A percentile compares a stretch with the other conserved stretches of the same genome.
Evolutionary conservation across 805 yeast genomes (phyloP).

Genomic region (Cyberlindnera samutprakarnensis): DNA sequence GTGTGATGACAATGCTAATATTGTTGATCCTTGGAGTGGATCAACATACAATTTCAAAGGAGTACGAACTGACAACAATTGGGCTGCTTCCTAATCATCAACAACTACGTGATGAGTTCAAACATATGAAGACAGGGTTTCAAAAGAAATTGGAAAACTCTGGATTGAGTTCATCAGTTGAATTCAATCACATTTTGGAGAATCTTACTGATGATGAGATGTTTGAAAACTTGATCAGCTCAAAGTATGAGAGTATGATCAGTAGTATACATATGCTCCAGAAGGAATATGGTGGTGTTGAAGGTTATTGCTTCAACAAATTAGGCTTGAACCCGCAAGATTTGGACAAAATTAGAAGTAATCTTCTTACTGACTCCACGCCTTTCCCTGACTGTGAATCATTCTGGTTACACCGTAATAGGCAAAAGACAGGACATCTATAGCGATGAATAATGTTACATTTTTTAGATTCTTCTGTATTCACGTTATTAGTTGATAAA

Average conservation of each 20-base stretch:
- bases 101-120: constrained; percentile 16
- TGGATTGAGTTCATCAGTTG: neutral
- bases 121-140: constrained; percentile 9
- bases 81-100: constrained; percentile 47
- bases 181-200: constrained; percentile 1
- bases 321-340: constrained; percentile 42
- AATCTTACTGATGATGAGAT: constrained; percentile 35
- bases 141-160: constrained; percentile 3
- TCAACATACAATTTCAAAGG: constrained; percentile 55
- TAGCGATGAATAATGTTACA: too few species aligned
- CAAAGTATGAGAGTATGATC: constrained; percentile 65
- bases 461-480: too few species aligned
- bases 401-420: constrained; percentile 21
- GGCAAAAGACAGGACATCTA: too few species aligned
- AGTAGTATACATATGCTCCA: constrained; percentile 49
- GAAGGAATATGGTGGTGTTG: constrained; percentile 45
- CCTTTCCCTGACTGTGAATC: constrained; percentile 14
- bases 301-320: constrained; percentile 34
- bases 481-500: too few species aligned
- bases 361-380: constrained; percentile 20
- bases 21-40: constrained; percentile 61
- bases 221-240: constrained; percentile 50
- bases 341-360: constrained; percentile 27
- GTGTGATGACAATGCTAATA: constrained; percentile 62
- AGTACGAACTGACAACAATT: constrained; percentile 65